Evolutionary conservation across 371 early-diverging fungal species (phyloP), one percentile per base, ranked within the genome.

Genomic region (Mucor plumbeus): DNA sequence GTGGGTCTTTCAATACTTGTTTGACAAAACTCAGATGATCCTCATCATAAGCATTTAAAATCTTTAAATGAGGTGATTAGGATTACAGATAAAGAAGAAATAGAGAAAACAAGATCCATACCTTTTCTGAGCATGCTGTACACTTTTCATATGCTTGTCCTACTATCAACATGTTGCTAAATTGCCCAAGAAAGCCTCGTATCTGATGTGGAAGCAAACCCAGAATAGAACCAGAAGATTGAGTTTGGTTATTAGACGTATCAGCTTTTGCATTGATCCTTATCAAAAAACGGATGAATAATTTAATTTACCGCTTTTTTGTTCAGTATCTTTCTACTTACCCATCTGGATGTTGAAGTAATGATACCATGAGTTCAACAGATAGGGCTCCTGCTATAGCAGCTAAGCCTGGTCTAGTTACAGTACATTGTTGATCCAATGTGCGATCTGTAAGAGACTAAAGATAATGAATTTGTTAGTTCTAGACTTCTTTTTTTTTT

Each of bases 371-470:
- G 63, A 98, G 82, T 81, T 98, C 99, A 3, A 95, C 97, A 0
- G 95, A 93, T 33, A 86, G 73, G 1, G 94, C 96, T 39, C 88
- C 86, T 0, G 98, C 96, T 39, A 97, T 88, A 3, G 93, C 89
- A 2, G 97, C 89, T 19, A 98, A 75, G 6, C 98, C 99, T 3
- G 99, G 98, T 5, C 99, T 85, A 7, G 99, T 96, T 10, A 98
- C 98, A 0, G 99, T 98, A 76, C 99, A 98, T 82, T 97, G 96
- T 69, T 98, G 97, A 74, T 98, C 99, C 47, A 98, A 79, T 0
- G 98, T 95, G 39, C 98, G 86, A 75, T 97, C 95, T 9, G 88
- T 88, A 8, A 97, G 82, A n/a, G 97, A 97, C 92, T 93, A 73
- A 10, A 50, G 39, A 62, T 53, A 35, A 47, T 6, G 60, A 3